Evolutionary conservation across 208 protist genomes (phyloP).

Genomic region (Trypanosoma avium): DNA sequence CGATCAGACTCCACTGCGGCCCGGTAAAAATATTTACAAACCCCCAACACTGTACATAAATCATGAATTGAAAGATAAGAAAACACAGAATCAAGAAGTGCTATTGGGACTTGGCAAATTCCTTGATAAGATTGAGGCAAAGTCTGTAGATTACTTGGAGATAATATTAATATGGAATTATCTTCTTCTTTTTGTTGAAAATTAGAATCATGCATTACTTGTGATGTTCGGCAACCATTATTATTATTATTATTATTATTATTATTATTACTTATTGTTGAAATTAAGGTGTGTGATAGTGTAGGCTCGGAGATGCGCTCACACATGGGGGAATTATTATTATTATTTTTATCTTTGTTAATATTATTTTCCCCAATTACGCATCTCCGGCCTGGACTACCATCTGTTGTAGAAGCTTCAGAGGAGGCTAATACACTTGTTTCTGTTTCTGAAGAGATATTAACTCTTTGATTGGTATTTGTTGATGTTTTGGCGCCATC

Average conservation of each 20-base stretch:
- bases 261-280: neutral
- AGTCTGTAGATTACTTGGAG: no score
- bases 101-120: slow-evolving; percentile 2
- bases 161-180: no score
- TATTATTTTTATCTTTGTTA: neutral
- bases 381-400: slow-evolving; percentile 14
- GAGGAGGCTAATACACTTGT: neutral
- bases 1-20: slow-evolving; percentile 60
- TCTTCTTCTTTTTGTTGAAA: no score
- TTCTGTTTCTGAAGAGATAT: neutral
- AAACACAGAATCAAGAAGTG: slow-evolving; percentile 14
- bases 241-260: neutral
- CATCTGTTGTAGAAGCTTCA: slow-evolving; percentile 20
- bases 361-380: neutral
- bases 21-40: slow-evolving; percentile 46
- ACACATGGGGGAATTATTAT: neutral
- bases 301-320: slow-evolving; percentile 3
- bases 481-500: neutral
- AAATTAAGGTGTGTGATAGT: neutral
- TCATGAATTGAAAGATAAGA: slow-evolving; percentile 52
- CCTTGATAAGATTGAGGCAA: no score
- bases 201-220: no score
- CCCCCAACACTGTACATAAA: slow-evolving; percentile 60
- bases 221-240: no score
- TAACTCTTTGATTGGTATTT: neutral